Percentiles rank a stretch among this genome's conserved stretches.
Evolutionary conservation across 2,329 filamentous ascomycete genomes (phyloP).

Genomic region (Cladorrhinum sp.): DNA sequence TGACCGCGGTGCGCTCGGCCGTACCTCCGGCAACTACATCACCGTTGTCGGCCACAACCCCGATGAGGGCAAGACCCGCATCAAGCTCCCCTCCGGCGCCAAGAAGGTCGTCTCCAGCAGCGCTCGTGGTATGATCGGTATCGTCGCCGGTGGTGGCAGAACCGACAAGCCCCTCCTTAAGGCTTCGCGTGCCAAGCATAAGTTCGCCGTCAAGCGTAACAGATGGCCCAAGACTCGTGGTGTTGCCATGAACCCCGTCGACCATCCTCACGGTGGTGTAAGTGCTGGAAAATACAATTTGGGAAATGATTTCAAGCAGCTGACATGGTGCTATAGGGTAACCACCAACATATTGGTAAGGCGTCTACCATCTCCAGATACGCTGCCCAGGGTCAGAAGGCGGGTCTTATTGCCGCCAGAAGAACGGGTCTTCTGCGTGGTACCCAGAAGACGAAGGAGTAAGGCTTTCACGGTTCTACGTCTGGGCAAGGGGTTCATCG

Average conservation of each 20-base stretch:
- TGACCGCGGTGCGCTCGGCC: conserved; percentile 92
- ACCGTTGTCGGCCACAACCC: conserved; percentile 97
- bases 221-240: conserved; percentile 99
- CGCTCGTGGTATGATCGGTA: conserved; percentile 97
- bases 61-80: conserved; percentile 98
- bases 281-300: conserved; percentile 35
- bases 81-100: conserved; percentile 98
- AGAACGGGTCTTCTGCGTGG: conserved; percentile 99
- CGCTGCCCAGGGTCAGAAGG: conserved; percentile 98
- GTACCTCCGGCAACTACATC: conserved; percentile 99
- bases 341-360: conserved; percentile 99
- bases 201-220: conserved; percentile 99
- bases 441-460: conserved; percentile 99
- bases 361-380: conserved; percentile 99
- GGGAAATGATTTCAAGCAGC: conserved; percentile 23
- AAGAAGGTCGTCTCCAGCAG: conserved; percentile 97
- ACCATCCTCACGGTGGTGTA: conserved; percentile 95
- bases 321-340: conserved; percentile 66
- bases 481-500: conserved; percentile 63
- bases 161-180: conserved; percentile 99
- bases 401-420: conserved; percentile 99
- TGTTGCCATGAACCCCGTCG: conserved; percentile 99
- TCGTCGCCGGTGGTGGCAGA: conserved; percentile 97
- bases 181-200: conserved; percentile 99
- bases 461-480: conserved; percentile 59